A percentile compares a stretch with the other conserved stretches of the same genome.
Conservation (phyloP, 2,329 filamentous ascomycete species). For the Albifimbria verrucaria region DNA sequence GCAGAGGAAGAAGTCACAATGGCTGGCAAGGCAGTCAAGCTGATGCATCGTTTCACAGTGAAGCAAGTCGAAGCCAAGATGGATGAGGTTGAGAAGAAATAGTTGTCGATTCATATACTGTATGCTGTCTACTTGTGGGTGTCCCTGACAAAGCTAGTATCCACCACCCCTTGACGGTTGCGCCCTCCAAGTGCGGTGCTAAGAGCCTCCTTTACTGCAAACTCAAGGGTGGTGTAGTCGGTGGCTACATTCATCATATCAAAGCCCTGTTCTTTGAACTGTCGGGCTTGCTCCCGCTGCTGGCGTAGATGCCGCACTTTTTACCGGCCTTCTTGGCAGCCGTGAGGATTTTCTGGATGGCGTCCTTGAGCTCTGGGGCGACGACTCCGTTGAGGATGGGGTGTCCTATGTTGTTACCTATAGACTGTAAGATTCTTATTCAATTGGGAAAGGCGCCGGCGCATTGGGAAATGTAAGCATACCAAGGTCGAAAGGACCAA, state of each 20-base stretch:
- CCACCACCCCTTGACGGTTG: slow-evolving; percentile 33
- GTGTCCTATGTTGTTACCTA: slow-evolving; percentile 57
- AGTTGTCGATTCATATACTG: slow-evolving; percentile 2
- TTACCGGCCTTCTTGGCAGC: slow-evolving; percentile 61
- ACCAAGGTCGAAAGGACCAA: slow-evolving; percentile 65
- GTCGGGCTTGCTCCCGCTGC: slow-evolving; percentile 52
- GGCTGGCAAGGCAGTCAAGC: slow-evolving; percentile 59
- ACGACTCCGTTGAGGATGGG: slow-evolving; percentile 61
- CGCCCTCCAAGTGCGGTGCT: slow-evolving; percentile 41
- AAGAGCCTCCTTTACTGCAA: slow-evolving; percentile 40
- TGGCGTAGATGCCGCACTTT: slow-evolving; percentile 61
- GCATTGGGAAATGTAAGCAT: neutral
- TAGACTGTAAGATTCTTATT: slow-evolving; percentile 5
- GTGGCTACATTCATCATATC: slow-evolving; percentile 60
- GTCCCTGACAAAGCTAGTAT: slow-evolving; percentile 30
- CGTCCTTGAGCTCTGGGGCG: slow-evolving; percentile 54
- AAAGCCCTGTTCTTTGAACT: slow-evolving; percentile 54
- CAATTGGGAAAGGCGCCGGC: neutral
- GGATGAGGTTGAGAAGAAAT: slow-evolving; percentile 50
- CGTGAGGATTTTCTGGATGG: slow-evolving; percentile 54
- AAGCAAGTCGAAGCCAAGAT: slow-evolving; percentile 66
- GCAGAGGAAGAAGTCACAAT: slow-evolving; percentile 51
- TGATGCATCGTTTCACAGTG: slow-evolving; percentile 74
- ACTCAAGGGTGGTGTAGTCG: slow-evolving; percentile 51
- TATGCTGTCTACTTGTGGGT: too few species aligned